A percentile compares a stretch with the other conserved stretches of the same genome.
Conservation (phyloP, 495 filamentous ascomycete genomes). For the Aspergillus panamensis region DNA sequence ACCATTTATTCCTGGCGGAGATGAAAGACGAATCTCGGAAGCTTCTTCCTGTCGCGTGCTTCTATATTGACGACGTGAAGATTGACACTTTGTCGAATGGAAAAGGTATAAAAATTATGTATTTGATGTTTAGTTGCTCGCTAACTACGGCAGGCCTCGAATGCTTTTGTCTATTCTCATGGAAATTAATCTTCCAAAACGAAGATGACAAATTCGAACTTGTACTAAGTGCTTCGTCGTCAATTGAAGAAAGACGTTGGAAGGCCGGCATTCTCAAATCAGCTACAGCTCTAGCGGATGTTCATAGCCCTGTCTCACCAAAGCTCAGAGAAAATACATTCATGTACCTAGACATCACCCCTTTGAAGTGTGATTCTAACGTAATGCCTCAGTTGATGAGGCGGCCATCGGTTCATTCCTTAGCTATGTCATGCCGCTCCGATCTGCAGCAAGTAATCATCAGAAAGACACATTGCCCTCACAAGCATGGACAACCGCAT, state of each 20-base stretch:
- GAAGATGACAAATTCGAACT: constrained; percentile 76
- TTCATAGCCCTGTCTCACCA: constrained; percentile 24
- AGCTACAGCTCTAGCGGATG: constrained; percentile 25
- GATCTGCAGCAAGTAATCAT: constrained; percentile 72
- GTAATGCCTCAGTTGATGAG: constrained; percentile 67
- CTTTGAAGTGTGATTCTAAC: constrained; percentile 70
- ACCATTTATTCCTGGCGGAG: constrained; percentile 75
- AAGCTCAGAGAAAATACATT: constrained; percentile 43
- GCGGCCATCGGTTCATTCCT: constrained; percentile 75
- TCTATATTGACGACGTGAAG: constrained; percentile 65
- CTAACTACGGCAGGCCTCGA: constrained; percentile 60
- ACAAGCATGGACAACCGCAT: constrained; percentile 43
- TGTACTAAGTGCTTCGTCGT: constrained; percentile 83
- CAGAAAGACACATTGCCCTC: constrained; percentile 76
- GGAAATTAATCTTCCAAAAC: constrained; percentile 88
- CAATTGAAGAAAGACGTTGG: constrained; percentile 79
- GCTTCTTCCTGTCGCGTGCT: constrained; percentile 71
- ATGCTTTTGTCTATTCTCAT: constrained; percentile 82
- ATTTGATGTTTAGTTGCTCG: not conserved
- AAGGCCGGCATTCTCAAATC: constrained; percentile 40
- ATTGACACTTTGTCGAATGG: constrained; percentile 79
- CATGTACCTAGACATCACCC: constrained; percentile 63
- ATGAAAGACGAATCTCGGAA: constrained; percentile 54
- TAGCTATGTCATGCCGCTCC: constrained; percentile 60
- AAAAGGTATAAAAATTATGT: constrained; percentile 55